Evolutionary conservation across 2,329 filamentous ascomycete genomes (phyloP).

Genomic region (Calonectria pseudoreteaudii): DNA sequence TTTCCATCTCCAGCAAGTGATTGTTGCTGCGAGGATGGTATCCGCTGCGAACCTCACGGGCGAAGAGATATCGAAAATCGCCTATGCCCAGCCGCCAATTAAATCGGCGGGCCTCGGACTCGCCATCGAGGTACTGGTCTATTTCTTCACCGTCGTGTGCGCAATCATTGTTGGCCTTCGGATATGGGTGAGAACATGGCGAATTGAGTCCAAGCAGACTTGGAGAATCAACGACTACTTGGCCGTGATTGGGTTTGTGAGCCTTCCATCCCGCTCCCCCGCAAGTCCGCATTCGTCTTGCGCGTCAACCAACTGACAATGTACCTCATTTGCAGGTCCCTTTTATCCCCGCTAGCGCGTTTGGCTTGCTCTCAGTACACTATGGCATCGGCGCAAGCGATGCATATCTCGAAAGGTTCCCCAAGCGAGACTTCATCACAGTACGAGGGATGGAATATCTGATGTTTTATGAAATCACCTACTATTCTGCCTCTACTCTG

Average conservation of each 20-base stretch:
- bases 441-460: conserved; percentile 31
- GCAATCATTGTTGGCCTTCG: conserved; percentile 11
- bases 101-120: conserved; percentile 10
- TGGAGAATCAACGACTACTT: conserved; percentile 32
- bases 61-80: conserved; percentile 22
- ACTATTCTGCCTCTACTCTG: conserved; percentile 21
- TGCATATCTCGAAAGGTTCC: conserved; percentile 8
- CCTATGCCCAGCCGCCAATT: conserved; percentile 19
- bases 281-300: background rate
- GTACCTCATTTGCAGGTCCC: conserved; percentile 11
- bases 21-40: conserved; percentile 8
- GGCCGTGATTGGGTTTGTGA: conserved; percentile 28
- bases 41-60: conserved; percentile 20
- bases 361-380: conserved; percentile 19
- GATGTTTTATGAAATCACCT: conserved; percentile 25
- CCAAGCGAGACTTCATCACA: conserved; percentile 14
- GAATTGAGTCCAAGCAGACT: background rate
- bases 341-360: conserved; percentile 23
- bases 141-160: conserved; percentile 20
- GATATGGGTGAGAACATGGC: conserved; percentile 15
- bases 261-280: background rate
- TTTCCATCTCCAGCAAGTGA: background rate
- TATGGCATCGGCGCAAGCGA: conserved; percentile 26
- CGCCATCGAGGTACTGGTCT: conserved; percentile 18
- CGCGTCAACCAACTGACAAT: background rate